Percentiles rank a stretch among this genome's conserved stretches.
phyloP scores from a whole-genome alignment of 768 basidiomycete genomes.

The Daedalea quercina region DNA sequence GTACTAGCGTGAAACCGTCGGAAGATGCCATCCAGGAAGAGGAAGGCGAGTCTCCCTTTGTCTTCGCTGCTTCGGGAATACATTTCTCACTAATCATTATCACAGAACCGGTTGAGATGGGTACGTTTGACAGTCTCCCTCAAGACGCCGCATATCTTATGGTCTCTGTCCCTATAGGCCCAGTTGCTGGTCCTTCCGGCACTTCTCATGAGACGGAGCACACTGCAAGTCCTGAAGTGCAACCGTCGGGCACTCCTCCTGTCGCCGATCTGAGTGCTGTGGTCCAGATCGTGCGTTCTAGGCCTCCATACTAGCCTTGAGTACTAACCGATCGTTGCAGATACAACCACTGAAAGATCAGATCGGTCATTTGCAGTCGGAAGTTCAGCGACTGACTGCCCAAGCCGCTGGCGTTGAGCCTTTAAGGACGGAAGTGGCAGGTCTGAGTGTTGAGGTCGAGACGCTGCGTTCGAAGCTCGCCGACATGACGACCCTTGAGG shows the following conservation, averaged over 20 bases:
- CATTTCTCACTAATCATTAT: neutral
- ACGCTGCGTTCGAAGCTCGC: constrained; percentile 18
- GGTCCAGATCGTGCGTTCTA: constrained; percentile 1
- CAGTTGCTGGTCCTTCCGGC: constrained; percentile 21
- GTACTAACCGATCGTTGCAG: constrained; percentile 7
- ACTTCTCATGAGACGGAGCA: constrained; percentile 13
- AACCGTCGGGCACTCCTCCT: too few species aligned
- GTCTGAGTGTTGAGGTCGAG: constrained; percentile 29
- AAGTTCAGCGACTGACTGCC: constrained; percentile 33
- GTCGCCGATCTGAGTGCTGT: neutral
- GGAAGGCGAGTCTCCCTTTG: constrained; percentile 4
- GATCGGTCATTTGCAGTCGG: constrained; percentile 38
- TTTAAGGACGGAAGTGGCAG: constrained; percentile 31
- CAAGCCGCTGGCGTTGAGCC: constrained; percentile 29
- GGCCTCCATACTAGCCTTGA: neutral
- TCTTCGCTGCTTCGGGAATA: neutral
- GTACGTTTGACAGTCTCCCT: neutral
- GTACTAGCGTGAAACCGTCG: constrained; percentile 39
- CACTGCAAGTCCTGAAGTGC: too few species aligned
- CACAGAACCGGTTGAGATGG: constrained; percentile 9
- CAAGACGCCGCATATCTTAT: neutral
- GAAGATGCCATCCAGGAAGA: constrained; percentile 54
- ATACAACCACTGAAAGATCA: constrained; percentile 42
- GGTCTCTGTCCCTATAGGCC: constrained; percentile 3
- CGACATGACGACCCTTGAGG: constrained; percentile 10